Evolutionary conservation across 179 eudicot genomes (phyloP).

Genomic region (Carnegiea gigantea): DNA sequence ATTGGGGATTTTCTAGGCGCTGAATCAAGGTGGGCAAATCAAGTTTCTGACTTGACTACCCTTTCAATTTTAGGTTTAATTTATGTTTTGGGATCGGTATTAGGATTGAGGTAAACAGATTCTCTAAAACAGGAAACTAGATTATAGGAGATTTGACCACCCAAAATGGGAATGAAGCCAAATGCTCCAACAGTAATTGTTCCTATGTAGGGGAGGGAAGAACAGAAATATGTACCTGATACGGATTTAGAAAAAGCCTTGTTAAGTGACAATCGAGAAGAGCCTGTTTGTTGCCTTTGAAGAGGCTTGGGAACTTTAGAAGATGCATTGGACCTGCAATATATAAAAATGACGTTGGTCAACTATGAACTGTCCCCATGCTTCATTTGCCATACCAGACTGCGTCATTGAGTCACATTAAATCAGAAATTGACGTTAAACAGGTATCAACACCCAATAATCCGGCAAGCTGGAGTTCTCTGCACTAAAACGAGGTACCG

Average conservation of each 20-base stretch:
- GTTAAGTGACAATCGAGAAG: constrained; percentile 11
- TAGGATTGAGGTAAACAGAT: background rate
- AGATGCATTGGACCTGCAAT: constrained; percentile 2
- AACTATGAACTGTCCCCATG: background rate
- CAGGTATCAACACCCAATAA: background rate
- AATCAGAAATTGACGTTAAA: background rate
- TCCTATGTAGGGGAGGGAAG: background rate
- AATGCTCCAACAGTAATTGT: background rate
- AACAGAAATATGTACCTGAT: background rate
- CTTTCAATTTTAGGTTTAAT: background rate
- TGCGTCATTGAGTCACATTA: background rate
- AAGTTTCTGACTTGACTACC: background rate
- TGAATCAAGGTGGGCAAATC: background rate
- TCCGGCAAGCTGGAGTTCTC: background rate
- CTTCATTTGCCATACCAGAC: background rate
- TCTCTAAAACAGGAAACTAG: background rate
- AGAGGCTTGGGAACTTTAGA: background rate
- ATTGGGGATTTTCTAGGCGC: background rate
- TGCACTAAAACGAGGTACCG: background rate
- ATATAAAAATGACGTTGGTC: background rate
- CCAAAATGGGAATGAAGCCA: background rate
- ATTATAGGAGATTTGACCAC: background rate
- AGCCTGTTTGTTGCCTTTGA: background rate
- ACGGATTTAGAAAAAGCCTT: background rate
- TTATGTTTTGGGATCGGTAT: background rate